Evolutionary conservation across 495 filamentous ascomycete species (phyloP).

Genomic region (Penicillium silybi): DNA sequence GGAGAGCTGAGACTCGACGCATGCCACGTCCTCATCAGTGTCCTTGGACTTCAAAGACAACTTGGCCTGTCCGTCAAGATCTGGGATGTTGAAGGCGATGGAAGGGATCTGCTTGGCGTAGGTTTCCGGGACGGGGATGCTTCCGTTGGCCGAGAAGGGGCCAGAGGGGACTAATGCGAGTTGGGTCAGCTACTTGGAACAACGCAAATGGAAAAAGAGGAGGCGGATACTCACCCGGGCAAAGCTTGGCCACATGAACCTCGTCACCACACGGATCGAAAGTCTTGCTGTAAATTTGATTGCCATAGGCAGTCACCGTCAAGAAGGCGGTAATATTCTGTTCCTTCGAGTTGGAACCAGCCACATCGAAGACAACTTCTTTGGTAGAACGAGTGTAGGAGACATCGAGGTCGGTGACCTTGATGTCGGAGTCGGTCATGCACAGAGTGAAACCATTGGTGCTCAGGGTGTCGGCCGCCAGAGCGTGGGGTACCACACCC

Average conservation of each 20-base stretch:
- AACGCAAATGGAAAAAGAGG: background rate
- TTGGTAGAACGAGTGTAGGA: conserved; percentile 71
- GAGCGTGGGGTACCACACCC: conserved; percentile 39
- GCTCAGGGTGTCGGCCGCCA: conserved; percentile 68
- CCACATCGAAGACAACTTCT: conserved; percentile 75
- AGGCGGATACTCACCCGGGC: conserved; percentile 62
- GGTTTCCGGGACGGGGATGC: conserved; percentile 60
- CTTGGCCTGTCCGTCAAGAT: conserved; percentile 83
- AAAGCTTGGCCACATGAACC: conserved; percentile 68
- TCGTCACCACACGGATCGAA: conserved; percentile 76
- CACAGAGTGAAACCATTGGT: conserved; percentile 80
- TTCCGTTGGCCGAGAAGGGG: conserved; percentile 66
- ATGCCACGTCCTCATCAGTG: conserved; percentile 63
- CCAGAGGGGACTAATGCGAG: conserved; percentile 61
- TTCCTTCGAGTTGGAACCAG: conserved; percentile 65
- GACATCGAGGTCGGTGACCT: conserved; percentile 71
- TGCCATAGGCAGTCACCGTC: conserved; percentile 82
- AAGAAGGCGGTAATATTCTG: conserved; percentile 82
- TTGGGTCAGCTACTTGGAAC: background rate
- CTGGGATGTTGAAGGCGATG: conserved; percentile 88
- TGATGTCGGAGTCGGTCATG: conserved; percentile 58
- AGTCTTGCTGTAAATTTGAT: conserved; percentile 68
- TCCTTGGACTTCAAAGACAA: conserved; percentile 65
- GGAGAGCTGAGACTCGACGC: conserved; percentile 72
- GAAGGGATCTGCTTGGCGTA: conserved; percentile 75